A percentile compares a stretch with the other conserved stretches of the same genome.
Conservation (phyloP, 441 rosid species). For the Eruca vesicaria region DNA sequence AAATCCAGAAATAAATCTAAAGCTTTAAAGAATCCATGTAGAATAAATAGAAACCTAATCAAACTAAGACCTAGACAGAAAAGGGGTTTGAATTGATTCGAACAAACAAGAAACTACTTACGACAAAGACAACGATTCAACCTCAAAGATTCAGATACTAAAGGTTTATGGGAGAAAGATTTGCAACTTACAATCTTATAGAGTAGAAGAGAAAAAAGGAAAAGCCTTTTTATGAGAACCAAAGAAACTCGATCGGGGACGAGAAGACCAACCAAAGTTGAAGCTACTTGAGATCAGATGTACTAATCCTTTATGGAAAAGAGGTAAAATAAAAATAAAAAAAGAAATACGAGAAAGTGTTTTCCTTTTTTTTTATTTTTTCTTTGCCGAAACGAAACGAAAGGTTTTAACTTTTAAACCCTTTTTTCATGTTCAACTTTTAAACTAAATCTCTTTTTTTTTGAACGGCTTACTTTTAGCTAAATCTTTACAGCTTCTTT, state of each 20-base stretch:
- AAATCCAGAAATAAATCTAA: neutral
- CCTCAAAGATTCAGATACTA: constrained; percentile 11
- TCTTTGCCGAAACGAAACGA: neutral
- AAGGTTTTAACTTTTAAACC: constrained; percentile 11
- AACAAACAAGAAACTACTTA: neutral
- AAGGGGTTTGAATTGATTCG: neutral
- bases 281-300: constrained; percentile 28
- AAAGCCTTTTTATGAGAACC: constrained; percentile 1
- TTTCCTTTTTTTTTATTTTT: neutral
- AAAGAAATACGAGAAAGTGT: neutral
- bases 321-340: neutral
- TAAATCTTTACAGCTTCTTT: constrained; percentile 16
- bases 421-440: neutral
- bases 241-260: constrained; percentile 7
- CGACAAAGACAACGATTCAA: neutral
- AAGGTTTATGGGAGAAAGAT: neutral
- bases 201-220: neutral
- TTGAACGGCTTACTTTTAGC: no score
- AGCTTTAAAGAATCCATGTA: neutral
- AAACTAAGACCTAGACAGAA: neutral
- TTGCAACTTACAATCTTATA: constrained; percentile 15
- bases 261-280: neutral
- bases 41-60: no score
- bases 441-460: no score
- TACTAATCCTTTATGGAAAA: constrained; percentile 2